phyloP scores from a whole-genome alignment of 257 asterid species.

The Nicotiana obtusifolia region DNA sequence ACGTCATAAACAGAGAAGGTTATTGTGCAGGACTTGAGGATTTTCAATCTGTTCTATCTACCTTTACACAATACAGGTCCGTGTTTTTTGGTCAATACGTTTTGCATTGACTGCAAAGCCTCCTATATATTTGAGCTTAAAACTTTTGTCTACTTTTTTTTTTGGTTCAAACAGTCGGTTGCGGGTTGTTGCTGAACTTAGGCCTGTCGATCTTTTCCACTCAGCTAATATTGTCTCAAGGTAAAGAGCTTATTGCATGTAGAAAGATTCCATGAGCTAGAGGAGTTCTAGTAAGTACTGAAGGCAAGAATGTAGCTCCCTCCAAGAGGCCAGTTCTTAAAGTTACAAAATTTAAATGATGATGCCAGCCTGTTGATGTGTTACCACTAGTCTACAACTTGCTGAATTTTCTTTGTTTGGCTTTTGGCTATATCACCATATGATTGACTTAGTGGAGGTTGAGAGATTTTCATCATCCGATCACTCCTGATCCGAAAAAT shows the following conservation, averaged over 20 bases:
- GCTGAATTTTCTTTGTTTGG: no score
- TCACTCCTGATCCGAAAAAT: no score
- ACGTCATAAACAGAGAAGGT: conserved; percentile 40
- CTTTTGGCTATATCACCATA: no score
- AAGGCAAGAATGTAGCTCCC: no score
- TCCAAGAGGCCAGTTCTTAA: no score
- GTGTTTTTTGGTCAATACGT: background rate
- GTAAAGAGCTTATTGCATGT: conserved; percentile 23
- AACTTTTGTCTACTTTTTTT: conserved; percentile 6
- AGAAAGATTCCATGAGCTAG: background rate
- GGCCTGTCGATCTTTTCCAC: conserved; percentile 82
- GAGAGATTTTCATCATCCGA: no score
- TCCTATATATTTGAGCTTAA: conserved; percentile 6
- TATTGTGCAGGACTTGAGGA: conserved; percentile 65
- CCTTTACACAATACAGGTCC: conserved; percentile 76
- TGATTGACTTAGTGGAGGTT: no score
- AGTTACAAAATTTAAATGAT: no score
- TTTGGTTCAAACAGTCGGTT: conserved; percentile 43
- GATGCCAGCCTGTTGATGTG: no score
- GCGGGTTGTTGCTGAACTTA: conserved; percentile 75
- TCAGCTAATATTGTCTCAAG: conserved; percentile 80
- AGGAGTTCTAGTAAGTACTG: no score
- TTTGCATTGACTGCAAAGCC: background rate
- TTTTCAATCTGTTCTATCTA: conserved; percentile 56
- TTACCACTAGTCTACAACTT: no score